A percentile compares a stretch with the other conserved stretches of the same genome.
These are phyloP conservation scores for Backusella westeae DNA, from an alignment of 192 early-diverging fungal species.

Conservation along the genomic window DNA sequence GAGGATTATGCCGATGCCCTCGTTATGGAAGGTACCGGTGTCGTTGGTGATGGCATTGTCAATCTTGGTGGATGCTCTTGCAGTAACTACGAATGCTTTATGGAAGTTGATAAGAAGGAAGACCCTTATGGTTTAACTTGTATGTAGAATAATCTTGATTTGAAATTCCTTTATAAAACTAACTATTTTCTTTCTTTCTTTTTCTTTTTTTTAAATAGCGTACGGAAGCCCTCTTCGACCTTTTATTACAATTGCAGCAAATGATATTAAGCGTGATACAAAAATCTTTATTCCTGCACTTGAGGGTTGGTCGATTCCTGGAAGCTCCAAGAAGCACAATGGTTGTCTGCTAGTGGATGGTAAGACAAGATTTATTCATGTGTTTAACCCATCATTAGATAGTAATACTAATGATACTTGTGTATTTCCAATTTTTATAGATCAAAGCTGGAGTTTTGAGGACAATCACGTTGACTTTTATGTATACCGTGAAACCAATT, in stretches of 20 bases:
- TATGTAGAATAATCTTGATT: neutral
- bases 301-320: slow-evolving; percentile 34
- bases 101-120: slow-evolving; percentile 25
- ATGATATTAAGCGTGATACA: slow-evolving; percentile 27
- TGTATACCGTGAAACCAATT: slow-evolving; percentile 22
- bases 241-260: slow-evolving; percentile 36
- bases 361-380: neutral
- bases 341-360: slow-evolving; percentile 36
- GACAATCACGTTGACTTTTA: slow-evolving; percentile 36
- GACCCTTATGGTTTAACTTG: slow-evolving; percentile 36
- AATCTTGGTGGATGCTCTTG: slow-evolving; percentile 38
- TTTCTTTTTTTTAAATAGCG: slow-evolving; percentile 6
- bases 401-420: no score
- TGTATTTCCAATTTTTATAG: neutral
- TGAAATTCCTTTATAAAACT: neutral
- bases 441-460: slow-evolving; percentile 37
- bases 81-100: slow-evolving; percentile 35
- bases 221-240: slow-evolving; percentile 33
- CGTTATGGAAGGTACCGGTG: slow-evolving; percentile 39
- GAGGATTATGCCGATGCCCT: slow-evolving; percentile 32
- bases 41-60: slow-evolving; percentile 27
- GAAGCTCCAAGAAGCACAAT: slow-evolving; percentile 28
- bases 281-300: slow-evolving; percentile 36
- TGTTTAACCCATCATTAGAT: neutral
- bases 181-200: neutral